A percentile compares a stretch with the other conserved stretches of the same genome.
Conservation (phyloP, 2,329 filamentous ascomycete genomes). For the Stylonectria norvegica region DNA sequence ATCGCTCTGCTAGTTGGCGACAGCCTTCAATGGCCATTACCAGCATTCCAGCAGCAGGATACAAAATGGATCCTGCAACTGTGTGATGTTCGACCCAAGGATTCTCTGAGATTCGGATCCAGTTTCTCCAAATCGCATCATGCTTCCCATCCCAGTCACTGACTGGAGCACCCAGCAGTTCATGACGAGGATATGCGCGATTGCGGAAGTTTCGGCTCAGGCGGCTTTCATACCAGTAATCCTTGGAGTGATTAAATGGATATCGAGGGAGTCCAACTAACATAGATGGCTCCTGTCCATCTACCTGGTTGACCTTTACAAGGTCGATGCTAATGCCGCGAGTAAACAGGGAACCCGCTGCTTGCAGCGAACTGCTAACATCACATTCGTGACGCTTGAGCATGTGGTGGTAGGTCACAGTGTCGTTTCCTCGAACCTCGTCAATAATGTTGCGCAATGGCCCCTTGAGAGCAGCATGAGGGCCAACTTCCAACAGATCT, state of each 20-base stretch:
- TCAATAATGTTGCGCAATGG: constrained; percentile 17
- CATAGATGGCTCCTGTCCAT: constrained; percentile 12
- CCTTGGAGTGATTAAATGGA: constrained; percentile 27
- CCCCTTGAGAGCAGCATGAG: constrained; percentile 19
- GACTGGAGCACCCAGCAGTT: constrained; percentile 29
- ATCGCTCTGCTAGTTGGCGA: too few species aligned
- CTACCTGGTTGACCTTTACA: too few species aligned
- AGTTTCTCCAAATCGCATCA: too few species aligned
- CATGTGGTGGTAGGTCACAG: background rate
- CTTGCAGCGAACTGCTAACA: too few species aligned
- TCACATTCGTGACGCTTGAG: too few species aligned
- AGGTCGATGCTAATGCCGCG: too few species aligned
- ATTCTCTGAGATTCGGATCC: too few species aligned
- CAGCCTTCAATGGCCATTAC: too few species aligned
- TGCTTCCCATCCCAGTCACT: constrained; percentile 28
- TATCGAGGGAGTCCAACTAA: constrained; percentile 32
- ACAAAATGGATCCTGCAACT: too few species aligned
- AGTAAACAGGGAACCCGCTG: too few species aligned
- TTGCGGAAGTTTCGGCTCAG: constrained; percentile 22
- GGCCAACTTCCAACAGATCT: constrained; percentile 24
- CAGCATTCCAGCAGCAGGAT: too few species aligned
- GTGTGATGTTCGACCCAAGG: too few species aligned
- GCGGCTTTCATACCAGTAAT: constrained; percentile 36
- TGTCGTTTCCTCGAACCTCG: constrained; percentile 34
- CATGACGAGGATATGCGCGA: constrained; percentile 21